Conservation (phyloP, 139 green algal species). For the Coelastrella sp. region DNA sequence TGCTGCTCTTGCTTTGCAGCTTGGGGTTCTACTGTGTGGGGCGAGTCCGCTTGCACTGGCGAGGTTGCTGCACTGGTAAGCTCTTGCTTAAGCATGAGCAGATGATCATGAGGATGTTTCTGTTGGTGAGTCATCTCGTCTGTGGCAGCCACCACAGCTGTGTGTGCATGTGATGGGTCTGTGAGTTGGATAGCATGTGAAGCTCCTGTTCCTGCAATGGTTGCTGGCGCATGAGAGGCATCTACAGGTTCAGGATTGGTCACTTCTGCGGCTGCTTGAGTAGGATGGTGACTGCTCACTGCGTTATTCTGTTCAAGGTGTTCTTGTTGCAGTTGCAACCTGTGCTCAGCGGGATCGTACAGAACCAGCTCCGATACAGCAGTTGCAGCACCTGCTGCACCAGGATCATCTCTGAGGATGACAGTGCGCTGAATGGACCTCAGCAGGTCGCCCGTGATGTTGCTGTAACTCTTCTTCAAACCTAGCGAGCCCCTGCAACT, state of each 20-base stretch:
- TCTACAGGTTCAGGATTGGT: neutral
- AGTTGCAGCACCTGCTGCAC: neutral
- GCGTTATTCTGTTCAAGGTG: neutral
- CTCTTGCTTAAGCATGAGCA: no score
- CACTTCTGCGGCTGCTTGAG: neutral
- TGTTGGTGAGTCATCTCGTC: neutral
- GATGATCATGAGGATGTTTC: no score
- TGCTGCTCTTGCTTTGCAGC: neutral
- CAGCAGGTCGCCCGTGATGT: constrained; percentile 8
- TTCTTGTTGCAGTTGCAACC: neutral
- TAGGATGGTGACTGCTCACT: neutral
- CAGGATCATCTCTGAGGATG: neutral
- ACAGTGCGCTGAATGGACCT: constrained; percentile 25
- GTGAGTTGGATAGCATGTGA: neutral
- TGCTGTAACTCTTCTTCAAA: constrained; percentile 40
- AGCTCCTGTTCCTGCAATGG: neutral
- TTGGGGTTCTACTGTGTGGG: neutral
- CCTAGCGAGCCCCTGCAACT: constrained; percentile 19
- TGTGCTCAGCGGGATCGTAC: constrained; percentile 45
- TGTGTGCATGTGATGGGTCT: neutral
- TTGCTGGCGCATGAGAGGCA: neutral
- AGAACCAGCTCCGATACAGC: constrained; percentile 29
- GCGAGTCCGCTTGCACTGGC: no score
- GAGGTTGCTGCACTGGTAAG: no score
- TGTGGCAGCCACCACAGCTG: constrained; percentile 15